phyloP scores from a whole-genome alignment of 2,329 filamentous ascomycete species.

The Trichophyton simii region DNA sequence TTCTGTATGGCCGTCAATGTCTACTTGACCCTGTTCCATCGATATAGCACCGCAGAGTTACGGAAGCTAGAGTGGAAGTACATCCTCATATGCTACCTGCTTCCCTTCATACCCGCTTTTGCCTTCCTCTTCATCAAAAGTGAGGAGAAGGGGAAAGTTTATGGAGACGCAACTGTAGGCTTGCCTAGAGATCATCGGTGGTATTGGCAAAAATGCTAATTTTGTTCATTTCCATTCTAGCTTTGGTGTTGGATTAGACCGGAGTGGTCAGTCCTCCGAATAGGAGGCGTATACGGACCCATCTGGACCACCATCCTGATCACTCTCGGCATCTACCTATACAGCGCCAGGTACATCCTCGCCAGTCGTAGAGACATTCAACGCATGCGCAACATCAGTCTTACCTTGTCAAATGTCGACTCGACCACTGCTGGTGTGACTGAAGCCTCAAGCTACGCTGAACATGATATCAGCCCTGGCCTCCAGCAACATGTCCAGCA shows the following conservation, averaged over 20 bases:
- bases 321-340: conserved; percentile 30
- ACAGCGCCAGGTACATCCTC: neutral
- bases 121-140: conserved; percentile 53
- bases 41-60: conserved; percentile 53
- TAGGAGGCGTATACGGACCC: conserved; percentile 56
- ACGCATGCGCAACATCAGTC: neutral
- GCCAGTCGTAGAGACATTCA: neutral
- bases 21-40: conserved; percentile 66
- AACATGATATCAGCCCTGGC: neutral
- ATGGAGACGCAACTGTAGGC: conserved; percentile 55
- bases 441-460: neutral
- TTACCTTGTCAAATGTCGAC: neutral
- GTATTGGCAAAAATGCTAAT: neutral
- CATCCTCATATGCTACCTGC: conserved; percentile 55
- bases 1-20: conserved; percentile 76
- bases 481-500: neutral
- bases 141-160: conserved; percentile 45
- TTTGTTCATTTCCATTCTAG: conserved; percentile 20
- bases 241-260: conserved; percentile 69
- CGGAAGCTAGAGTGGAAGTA: conserved; percentile 60
- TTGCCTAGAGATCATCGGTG: neutral
- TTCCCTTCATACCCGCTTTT: conserved; percentile 58
- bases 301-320: conserved; percentile 32
- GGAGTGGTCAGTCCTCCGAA: conserved; percentile 58
- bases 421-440: neutral